Conservation (phyloP, 2,329 filamentous ascomycete species). For the Falciphora oryzae region DNA sequence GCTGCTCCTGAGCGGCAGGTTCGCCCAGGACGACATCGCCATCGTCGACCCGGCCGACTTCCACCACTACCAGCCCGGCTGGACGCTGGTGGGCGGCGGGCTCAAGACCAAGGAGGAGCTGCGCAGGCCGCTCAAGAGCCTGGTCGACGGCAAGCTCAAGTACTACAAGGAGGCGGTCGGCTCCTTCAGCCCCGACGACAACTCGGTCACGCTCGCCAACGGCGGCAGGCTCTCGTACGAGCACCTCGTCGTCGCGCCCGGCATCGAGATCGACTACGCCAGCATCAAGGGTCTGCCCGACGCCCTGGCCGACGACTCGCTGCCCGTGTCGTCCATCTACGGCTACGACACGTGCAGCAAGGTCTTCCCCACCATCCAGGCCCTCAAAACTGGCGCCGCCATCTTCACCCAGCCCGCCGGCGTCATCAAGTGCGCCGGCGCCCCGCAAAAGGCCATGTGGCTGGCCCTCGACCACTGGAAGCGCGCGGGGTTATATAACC, state of each 20-base stretch:
- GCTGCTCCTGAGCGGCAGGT: constrained; percentile 53
- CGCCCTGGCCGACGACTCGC: constrained; percentile 41
- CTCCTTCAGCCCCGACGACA: constrained; percentile 49
- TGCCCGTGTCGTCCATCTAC: constrained; percentile 51
- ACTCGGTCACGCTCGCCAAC: constrained; percentile 47
- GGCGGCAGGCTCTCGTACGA: constrained; percentile 56
- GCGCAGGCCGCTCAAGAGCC: constrained; percentile 38
- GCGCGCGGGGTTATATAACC: constrained; percentile 42
- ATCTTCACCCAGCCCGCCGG: constrained; percentile 56
- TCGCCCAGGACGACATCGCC: constrained; percentile 54
- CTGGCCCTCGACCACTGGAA: constrained; percentile 56
- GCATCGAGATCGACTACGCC: constrained; percentile 44
- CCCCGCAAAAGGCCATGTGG: constrained; percentile 59
- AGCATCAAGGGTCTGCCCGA: constrained; percentile 51
- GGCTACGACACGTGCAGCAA: constrained; percentile 51
- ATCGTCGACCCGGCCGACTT: constrained; percentile 56
- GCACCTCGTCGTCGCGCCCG: constrained; percentile 58
- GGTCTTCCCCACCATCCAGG: constrained; percentile 41
- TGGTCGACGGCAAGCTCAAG: constrained; percentile 56
- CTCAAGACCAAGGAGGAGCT: constrained; percentile 58
- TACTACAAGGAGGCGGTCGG: constrained; percentile 50
- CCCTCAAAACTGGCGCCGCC: constrained; percentile 42
- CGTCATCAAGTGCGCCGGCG: constrained; percentile 55
- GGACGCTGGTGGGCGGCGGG: constrained; percentile 63
- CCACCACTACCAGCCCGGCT: constrained; percentile 66